Base-by-base conservation (phyloP, 208 protist genomes). In the Trypanosoma lewisi region DNA sequence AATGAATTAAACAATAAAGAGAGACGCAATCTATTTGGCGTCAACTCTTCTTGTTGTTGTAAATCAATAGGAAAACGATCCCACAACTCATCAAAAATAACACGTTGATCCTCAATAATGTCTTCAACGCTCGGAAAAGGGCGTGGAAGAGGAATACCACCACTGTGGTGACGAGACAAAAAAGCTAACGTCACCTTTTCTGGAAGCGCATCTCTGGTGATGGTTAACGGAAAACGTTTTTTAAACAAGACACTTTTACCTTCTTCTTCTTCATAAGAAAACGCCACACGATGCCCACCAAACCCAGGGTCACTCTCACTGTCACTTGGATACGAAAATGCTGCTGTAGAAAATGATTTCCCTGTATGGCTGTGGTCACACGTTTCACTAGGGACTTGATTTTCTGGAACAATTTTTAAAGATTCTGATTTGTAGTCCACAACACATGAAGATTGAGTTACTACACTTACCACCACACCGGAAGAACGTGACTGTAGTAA, bases 1-100 rank as follows among this genome's bases (percentile, higher is more conserved):
- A 92, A 93, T 1, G 81, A 78, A 67, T 90, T 93, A 73, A 85
- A 92, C 28, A 89, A 56, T 45, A 96, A 77, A 4, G 82, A 63
- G 21, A 96, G 78, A 9, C 70, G 59, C 51, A 83, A 82, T n/a
- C 89, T 82, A 68, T 83, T 82, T 16, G 77, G 76, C 28, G 75
- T 72, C 28, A 89, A 67, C 63, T 96, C 86, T n/a, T 91, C 86
- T 64, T 93, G 82, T 51, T 89, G 79, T 48, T 89, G 78, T 14
- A 96, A 42, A 58, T 90, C 78, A 34, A 90, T 80, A 63, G 87
- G 64, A 63, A 79, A 85, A 31, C 70, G 83, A 28, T 76, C 67
- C 83, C 86, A 94, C 50, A 94, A 90, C 50, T 73, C 41, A 30
- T 81, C 75, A 14, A 95, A 62, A 7, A 78, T 72, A 2, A 50